Evolutionary conservation across 768 basidiomycete species (phyloP).

Genomic region (Sporobolomyces pararoseus): DNA sequence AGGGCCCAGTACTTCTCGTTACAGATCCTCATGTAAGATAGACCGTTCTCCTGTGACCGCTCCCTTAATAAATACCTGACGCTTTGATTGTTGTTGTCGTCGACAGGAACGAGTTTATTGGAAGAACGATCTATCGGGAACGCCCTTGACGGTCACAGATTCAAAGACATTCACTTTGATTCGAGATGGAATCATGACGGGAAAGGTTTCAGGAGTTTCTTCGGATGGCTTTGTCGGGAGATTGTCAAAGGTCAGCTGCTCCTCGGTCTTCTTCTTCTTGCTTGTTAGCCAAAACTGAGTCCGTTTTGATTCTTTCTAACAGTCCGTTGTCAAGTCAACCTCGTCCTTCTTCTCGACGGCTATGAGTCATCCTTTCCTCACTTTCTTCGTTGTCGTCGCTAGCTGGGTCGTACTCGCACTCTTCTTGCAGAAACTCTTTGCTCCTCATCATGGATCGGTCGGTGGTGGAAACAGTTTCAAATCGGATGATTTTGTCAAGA

Average conservation of each 20-base stretch:
- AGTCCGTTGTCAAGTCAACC: neutral
- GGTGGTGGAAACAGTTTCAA: neutral
- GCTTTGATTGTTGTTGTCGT: neutral
- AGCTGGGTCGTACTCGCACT: slow-evolving; percentile 11
- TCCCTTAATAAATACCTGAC: neutral
- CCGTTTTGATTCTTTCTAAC: neutral
- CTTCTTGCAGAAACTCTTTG: slow-evolving; percentile 1
- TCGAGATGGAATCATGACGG: slow-evolving; percentile 22
- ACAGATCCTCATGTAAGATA: slow-evolving; percentile 33
- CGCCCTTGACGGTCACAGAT: slow-evolving; percentile 7
- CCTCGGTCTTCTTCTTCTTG: neutral
- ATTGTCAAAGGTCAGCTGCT: slow-evolving; percentile 12
- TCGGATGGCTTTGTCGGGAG: slow-evolving; percentile 11
- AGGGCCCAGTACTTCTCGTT: slow-evolving; percentile 43
- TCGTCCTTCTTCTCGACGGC: slow-evolving; percentile 5
- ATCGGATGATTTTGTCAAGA: slow-evolving; percentile 1
- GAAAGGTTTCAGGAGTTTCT: neutral
- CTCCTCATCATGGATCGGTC: neutral
- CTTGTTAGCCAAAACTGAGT: neutral
- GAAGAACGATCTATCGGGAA: slow-evolving; percentile 3
- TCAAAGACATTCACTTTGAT: slow-evolving; percentile 22
- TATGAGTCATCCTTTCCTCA: slow-evolving; percentile 13
- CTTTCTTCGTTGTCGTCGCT: neutral
- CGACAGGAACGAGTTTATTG: slow-evolving; percentile 29
- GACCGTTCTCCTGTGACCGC: neutral